phyloP scores from a whole-genome alignment of 306 rosid species.

The Prunus kanzakura region DNA sequence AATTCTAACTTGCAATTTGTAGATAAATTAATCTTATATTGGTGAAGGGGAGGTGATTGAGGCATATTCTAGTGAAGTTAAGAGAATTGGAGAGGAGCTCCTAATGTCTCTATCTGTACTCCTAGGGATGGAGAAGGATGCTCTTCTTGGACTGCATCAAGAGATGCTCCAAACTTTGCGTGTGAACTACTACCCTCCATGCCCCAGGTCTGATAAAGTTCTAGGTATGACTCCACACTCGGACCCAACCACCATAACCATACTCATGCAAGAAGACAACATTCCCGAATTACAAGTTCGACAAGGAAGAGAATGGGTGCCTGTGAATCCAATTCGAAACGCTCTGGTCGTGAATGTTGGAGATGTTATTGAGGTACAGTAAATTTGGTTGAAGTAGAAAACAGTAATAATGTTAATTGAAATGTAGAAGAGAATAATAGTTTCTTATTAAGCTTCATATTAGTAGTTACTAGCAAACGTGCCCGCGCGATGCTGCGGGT shows the following conservation, averaged over 20 bases:
- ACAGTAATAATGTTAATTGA: not conserved
- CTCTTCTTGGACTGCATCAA: too few relatives aligned
- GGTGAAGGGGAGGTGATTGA: slow-evolving; percentile 31
- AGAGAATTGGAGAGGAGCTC: slow-evolving; percentile 25
- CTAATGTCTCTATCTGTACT: slow-evolving; percentile 21
- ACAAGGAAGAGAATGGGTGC: slow-evolving; percentile 3
- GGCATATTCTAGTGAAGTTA: slow-evolving; percentile 33
- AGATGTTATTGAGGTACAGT: slow-evolving; percentile 18
- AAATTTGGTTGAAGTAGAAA: too few relatives aligned
- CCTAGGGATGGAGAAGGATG: slow-evolving; percentile 13
- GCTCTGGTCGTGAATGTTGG: slow-evolving; percentile 41
- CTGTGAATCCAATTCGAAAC: slow-evolving; percentile 20
- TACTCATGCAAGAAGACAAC: not conserved
- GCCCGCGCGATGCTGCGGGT: too few relatives aligned
- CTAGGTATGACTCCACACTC: slow-evolving; percentile 42
- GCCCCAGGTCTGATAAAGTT: slow-evolving; percentile 26
- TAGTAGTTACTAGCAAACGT: not conserved
- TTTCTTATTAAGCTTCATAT: too few relatives aligned
- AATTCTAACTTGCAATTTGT: not conserved
- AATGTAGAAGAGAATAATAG: not conserved
- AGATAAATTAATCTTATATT: not conserved
- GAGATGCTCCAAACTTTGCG: too few relatives aligned
- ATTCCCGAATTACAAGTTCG: not conserved
- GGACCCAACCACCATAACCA: slow-evolving; percentile 23
- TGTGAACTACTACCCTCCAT: too few relatives aligned